These are phyloP conservation scores for Acidiella bohemica DNA, from an alignment of 495 filamentous ascomycete species.

Conservation along the genomic window DNA sequence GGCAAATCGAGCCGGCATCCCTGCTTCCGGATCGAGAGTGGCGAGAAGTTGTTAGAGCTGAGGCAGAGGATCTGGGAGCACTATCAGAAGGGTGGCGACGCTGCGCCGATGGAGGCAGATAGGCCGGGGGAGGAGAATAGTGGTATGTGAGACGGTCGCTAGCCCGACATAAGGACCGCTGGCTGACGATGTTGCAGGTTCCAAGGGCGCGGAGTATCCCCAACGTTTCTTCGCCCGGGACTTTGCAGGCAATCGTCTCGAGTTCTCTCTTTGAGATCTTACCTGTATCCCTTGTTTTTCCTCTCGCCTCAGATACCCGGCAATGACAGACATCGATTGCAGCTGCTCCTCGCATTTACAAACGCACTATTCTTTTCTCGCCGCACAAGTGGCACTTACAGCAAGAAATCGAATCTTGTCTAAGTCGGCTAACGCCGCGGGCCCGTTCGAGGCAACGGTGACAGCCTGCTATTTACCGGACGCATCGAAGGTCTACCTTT, in stretches of 20 bases:
- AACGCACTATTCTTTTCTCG: too few species aligned
- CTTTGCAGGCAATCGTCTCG: slow-evolving; percentile 47
- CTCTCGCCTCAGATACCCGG: too few species aligned
- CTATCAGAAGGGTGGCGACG: slow-evolving; percentile 34
- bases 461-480: too few species aligned
- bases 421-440: too few species aligned
- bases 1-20: slow-evolving; percentile 37
- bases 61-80: slow-evolving; percentile 43
- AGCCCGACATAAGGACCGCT: neutral
- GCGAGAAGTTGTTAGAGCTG: slow-evolving; percentile 35
- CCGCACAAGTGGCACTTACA: too few species aligned
- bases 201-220: slow-evolving; percentile 44
- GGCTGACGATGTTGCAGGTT: slow-evolving; percentile 26
- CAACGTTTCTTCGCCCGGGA: slow-evolving; percentile 50
- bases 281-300: too few species aligned
- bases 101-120: slow-evolving; percentile 42
- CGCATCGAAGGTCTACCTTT: too few species aligned
- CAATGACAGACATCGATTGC: too few species aligned
- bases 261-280: slow-evolving; percentile 46
- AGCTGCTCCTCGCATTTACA: too few species aligned
- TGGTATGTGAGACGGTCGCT: slow-evolving; percentile 26
- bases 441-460: too few species aligned
- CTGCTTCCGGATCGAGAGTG: slow-evolving; percentile 39
- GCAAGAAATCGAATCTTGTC: too few species aligned
- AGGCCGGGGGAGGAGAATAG: slow-evolving; percentile 39